phyloP scores from a whole-genome alignment of 1,139 yeast genomes.

The Yamadazyma buinensis region DNA sequence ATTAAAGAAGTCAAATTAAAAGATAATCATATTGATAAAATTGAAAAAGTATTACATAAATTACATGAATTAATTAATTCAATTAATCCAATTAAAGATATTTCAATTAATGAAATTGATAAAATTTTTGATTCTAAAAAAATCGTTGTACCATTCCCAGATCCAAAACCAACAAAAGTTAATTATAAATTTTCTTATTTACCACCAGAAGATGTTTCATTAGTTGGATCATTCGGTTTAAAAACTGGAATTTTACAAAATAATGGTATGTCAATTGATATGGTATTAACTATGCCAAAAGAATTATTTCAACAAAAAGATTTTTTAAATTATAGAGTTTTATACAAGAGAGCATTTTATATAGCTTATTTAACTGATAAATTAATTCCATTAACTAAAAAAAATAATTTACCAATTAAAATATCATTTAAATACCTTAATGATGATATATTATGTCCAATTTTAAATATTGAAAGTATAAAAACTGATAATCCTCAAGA shows the following conservation, averaged over 20 bases:
- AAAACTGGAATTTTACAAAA: slow-evolving; percentile 61
- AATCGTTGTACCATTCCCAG: slow-evolving; percentile 78
- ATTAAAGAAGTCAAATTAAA: slow-evolving; percentile 73
- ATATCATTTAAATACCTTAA: slow-evolving; percentile 56
- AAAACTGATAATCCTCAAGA: slow-evolving; percentile 46
- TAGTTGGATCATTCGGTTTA: slow-evolving; percentile 87
- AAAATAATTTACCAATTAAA: slow-evolving; percentile 53
- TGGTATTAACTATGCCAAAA: slow-evolving; percentile 78
- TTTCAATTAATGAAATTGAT: slow-evolving; percentile 53
- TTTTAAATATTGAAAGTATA: slow-evolving; percentile 51
- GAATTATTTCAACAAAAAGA: slow-evolving; percentile 79
- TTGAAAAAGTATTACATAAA: slow-evolving; percentile 77
- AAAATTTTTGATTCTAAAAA: slow-evolving; percentile 42
- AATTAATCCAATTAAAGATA: slow-evolving; percentile 52
- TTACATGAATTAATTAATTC: slow-evolving; percentile 66
- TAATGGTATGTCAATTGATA: slow-evolving; percentile 64
- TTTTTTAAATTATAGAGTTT: slow-evolving; percentile 81
- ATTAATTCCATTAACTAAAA: slow-evolving; percentile 51
- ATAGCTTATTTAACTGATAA: slow-evolving; percentile 71
- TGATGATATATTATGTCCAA: slow-evolving; percentile 65
- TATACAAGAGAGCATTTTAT: slow-evolving; percentile 87
- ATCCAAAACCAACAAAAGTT: slow-evolving; percentile 71
- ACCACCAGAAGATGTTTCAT: slow-evolving; percentile 72
- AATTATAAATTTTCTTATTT: slow-evolving; percentile 69
- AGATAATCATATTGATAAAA: slow-evolving; percentile 58